Conservation (phyloP, 192 early-diverging fungal genomes). For the Funneliformis geosporum region DNA sequence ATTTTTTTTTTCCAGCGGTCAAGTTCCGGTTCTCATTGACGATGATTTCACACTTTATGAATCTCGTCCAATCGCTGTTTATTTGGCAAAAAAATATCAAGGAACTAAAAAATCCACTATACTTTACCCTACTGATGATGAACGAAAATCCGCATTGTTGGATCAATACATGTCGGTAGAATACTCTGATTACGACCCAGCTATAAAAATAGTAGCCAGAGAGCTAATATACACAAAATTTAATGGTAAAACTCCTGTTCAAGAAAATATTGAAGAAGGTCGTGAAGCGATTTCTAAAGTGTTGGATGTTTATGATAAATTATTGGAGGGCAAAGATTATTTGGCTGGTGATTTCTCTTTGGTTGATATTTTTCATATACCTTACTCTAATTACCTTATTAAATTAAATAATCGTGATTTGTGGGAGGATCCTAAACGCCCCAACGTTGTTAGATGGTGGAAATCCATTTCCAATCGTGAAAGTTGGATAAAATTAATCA, state of each 20-base stretch:
- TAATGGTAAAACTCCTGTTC: not conserved
- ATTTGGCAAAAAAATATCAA: conserved; percentile 38
- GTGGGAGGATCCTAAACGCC: conserved; percentile 3
- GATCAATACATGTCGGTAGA: conserved; percentile 42
- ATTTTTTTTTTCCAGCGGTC: conserved; percentile 26
- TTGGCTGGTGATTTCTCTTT: conserved; percentile 31
- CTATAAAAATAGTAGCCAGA: not conserved
- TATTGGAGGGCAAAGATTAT: conserved; percentile 36
- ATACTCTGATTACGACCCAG: not conserved
- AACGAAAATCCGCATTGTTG: conserved; percentile 32
- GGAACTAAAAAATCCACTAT: conserved; percentile 14
- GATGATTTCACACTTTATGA: conserved; percentile 39
- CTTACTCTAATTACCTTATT: conserved; percentile 1
- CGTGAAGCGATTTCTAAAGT: not conserved
- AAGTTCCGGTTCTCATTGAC: conserved; percentile 46
- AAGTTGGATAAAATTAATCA: too few species aligned
- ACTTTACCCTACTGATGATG: conserved; percentile 39
- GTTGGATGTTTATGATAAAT: conserved; percentile 30
- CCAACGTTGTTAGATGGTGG: conserved; percentile 36
- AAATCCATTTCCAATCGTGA: not conserved
- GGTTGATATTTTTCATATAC: conserved; percentile 30
- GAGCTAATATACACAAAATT: conserved; percentile 4
- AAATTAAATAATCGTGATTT: not conserved
- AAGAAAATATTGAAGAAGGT: not conserved
- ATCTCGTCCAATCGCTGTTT: conserved; percentile 44